Evolutionary conservation across 2,329 filamentous ascomycete species (phyloP).

Genomic region (Chlorencoelia australis): DNA sequence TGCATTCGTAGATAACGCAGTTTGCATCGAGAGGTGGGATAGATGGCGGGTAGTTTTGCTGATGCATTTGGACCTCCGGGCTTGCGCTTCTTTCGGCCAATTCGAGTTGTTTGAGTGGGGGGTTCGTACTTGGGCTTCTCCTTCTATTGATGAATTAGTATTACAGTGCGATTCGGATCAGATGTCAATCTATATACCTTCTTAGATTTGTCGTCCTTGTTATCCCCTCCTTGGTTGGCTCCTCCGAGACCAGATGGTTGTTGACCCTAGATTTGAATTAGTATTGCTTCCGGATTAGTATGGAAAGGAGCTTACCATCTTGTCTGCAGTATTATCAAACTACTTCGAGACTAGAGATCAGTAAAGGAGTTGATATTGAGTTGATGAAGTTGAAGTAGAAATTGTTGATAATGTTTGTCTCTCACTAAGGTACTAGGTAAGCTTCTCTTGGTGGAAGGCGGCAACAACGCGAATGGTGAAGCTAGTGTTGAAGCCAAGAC

Average conservation of each 20-base stretch:
- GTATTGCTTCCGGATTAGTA: constrained; percentile 9
- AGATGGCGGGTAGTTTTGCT: constrained; percentile 88
- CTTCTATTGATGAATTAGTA: constrained; percentile 52
- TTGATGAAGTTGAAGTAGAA: constrained; percentile 16
- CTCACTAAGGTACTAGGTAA: too few relatives aligned
- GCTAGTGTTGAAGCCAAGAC: too few relatives aligned
- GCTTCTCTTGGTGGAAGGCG: constrained; percentile 17
- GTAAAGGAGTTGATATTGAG: constrained; percentile 7
- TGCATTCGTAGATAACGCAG: constrained; percentile 96
- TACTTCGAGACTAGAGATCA: background rate
- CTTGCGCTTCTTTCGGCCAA: constrained; percentile 98
- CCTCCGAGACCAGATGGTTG: constrained; percentile 32
- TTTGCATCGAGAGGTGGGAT: constrained; percentile 95
- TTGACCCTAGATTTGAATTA: constrained; percentile 29
- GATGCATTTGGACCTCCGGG: constrained; percentile 84
- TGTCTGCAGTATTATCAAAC: constrained; percentile 11
- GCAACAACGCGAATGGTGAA: constrained; percentile 6
- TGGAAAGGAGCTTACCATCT: constrained; percentile 23
- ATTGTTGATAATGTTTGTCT: constrained; percentile 7
- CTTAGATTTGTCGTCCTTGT: constrained; percentile 83
- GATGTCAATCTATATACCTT: constrained; percentile 48
- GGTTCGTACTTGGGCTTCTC: constrained; percentile 99
- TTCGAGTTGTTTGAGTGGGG: constrained; percentile 88
- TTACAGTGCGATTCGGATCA: constrained; percentile 1
- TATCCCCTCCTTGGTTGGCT: constrained; percentile 55